These are phyloP conservation scores for Exophiala viscosa DNA, from an alignment of 2,329 filamentous ascomycete species.

Conservation along the genomic window DNA sequence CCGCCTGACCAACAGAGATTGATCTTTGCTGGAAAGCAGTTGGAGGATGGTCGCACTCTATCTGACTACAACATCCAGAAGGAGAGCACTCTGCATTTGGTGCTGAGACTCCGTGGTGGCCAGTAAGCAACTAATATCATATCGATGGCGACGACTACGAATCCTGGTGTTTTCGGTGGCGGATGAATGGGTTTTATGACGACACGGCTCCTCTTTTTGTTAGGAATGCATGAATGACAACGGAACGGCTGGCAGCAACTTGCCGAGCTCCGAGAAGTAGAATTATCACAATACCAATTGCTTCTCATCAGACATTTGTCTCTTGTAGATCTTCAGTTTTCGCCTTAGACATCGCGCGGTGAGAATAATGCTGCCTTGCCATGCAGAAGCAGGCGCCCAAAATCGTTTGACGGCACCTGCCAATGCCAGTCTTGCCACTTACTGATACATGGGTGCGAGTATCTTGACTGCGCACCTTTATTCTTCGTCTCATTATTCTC, in stretches of 20 bases:
- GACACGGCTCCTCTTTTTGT: conserved; percentile 2
- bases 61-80: conserved; percentile 57
- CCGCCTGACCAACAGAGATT: conserved; percentile 68
- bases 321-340: not conserved
- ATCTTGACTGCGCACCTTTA: not conserved
- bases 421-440: too few species aligned
- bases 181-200: not conserved
- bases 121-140: conserved; percentile 18
- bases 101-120: conserved; percentile 57
- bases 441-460: too few species aligned
- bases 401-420: too few species aligned
- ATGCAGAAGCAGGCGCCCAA: too few species aligned
- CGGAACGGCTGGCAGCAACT: not conserved
- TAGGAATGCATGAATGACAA: not conserved
- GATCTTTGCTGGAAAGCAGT: conserved; percentile 68
- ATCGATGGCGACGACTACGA: conserved; percentile 1
- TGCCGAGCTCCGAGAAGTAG: not conserved
- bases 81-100: conserved; percentile 63
- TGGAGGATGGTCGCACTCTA: conserved; percentile 50
- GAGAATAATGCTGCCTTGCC: too few species aligned
- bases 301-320: not conserved
- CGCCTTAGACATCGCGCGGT: too few species aligned
- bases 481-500: not conserved
- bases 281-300: conserved; percentile 1
- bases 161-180: conserved; percentile 5